Base-by-base conservation (phyloP, 1,284 basidiomycete species). In the Sanghuangporus sanghuang region DNA sequence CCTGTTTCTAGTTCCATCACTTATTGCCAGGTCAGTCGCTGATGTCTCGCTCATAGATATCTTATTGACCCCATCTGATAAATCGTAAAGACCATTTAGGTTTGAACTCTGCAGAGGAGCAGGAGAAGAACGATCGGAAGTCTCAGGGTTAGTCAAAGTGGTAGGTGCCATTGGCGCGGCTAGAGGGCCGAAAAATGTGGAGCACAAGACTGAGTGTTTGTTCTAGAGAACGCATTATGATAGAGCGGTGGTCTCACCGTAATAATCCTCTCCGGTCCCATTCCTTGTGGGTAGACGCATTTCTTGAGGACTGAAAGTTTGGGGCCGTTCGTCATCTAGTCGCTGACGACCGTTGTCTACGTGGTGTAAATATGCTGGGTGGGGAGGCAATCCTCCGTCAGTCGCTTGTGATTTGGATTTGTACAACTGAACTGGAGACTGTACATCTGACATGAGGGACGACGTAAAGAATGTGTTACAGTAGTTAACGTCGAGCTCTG, bases 281-380 rank as follows among this genome's bases (percentile, higher is more conserved):
- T 27, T 23, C 12, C 18, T 23, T 49, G 40, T 18, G 27, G 57
- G 42, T 18, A 27, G 32, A 16, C 27, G 16, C 5, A 21, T 27
- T 18, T 16, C 16, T 23, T 2, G n/a, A 11, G 48, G 14, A 1
- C 14, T 50, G 16, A 50, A 42, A 42, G 40, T n/a, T 21, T n/a
- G 23, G 16, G n/a, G 3, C 50, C 27, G 49, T 18, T 7, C 9
- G 12, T 32, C n/a, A 5, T 23, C 23, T 36, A 49, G 1, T 27
- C 14, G 35, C n/a, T 53, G 18, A 8, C 18, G 12, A 16, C 6
- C 6, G 2, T 9, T 18, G 18, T 39, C 48, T 12, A 14, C 14
- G 32, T 18, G 58, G 18, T 49, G 58, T 16, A 27, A 48, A 60
- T 60, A 60, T 8, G 49, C 46, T 39, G 58, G 58, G 40, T 60